Evolutionary conservation across 495 filamentous ascomycete species (phyloP).

Genomic region (Xylaria grammica): DNA sequence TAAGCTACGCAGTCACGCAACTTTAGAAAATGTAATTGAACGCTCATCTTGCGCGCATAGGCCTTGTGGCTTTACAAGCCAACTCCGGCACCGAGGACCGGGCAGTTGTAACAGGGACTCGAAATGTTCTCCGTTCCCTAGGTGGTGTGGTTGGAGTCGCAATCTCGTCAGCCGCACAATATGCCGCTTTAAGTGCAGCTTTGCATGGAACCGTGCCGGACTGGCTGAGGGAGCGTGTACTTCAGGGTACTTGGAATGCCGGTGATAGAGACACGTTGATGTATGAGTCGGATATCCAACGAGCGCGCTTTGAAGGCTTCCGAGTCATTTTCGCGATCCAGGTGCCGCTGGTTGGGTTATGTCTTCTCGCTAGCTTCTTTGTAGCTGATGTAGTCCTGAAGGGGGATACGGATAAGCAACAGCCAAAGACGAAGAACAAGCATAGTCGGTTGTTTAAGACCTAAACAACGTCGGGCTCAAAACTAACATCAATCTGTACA

Average conservation of each 20-base stretch:
- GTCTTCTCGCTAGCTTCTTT: conserved; percentile 51
- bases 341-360: conserved; percentile 60
- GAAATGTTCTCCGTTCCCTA: conserved; percentile 67
- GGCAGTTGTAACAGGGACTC: conserved; percentile 64
- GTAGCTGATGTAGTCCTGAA: conserved; percentile 42
- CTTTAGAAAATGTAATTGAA: background rate
- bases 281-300: conserved; percentile 53
- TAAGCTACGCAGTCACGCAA: conserved; percentile 6
- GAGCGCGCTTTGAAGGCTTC: conserved; percentile 47
- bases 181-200: conserved; percentile 53
- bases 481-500: too few relatives aligned
- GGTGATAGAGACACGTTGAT: conserved; percentile 21
- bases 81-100: conserved; percentile 63
- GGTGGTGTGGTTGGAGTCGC: conserved; percentile 58
- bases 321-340: conserved; percentile 60
- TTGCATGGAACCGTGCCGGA: conserved; percentile 49
- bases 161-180: conserved; percentile 60
- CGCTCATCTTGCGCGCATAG: background rate
- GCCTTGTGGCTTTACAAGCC: conserved; percentile 66
- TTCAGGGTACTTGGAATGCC: conserved; percentile 28
- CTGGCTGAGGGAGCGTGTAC: conserved; percentile 23
- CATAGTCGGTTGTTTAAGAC: too few relatives aligned
- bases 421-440: background rate
- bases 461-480: too few relatives aligned
- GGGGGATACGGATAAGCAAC: conserved; percentile 6